Base-by-base conservation (phyloP, 192 early-diverging fungal species). In the Phlyctochytrium planicorne region DNA sequence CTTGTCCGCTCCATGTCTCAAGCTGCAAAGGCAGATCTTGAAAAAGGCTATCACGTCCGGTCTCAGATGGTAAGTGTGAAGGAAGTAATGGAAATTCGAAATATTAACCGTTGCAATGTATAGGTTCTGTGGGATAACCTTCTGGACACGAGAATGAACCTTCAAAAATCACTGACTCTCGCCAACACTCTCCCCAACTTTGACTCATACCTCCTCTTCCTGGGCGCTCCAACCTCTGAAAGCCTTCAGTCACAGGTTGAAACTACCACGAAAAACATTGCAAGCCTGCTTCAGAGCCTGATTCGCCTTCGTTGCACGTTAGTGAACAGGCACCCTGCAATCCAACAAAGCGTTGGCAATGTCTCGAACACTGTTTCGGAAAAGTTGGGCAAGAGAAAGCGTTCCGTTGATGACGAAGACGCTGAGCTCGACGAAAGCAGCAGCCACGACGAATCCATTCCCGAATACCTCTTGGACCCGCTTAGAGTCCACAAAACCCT, bases 1-100 rank as follows among this genome's bases (percentile, higher is more conserved):
- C 77, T 98, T 65, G 75, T 97, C 31, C 80, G 90, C 53, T 88
- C 73, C 32, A 85, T 97, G 66, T 84, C 91, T 30, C 82, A 90
- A 71, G 87, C 85, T 23, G 88, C 88, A 0, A 81, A 87, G 12
- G 83, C 81, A 31, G 95, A 97, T 69, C 79, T 93, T 24, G 93
- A 93, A 74, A 97, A 97, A 68, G 96, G 95, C 30, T 78, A 84
- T n/a, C 91, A 96, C 62, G 92, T 97, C 27, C 80, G 91, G 60
- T 78, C 84, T n/a, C 96, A 98, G 74, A 85, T 93, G 70, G 91
- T 91, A 85, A 67, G 76, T 63, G 4, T n/a, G n/a, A n/a, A n/a
- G n/a, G n/a, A n/a, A n/a, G n/a, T n/a, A n/a, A n/a, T n/a, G n/a
- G n/a, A n/a, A n/a, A n/a, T n/a, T n/a, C n/a, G n/a, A n/a, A n/a